phyloP scores from a whole-genome alignment of 306 rosid genomes.

The apple (Malus domestica) region ASM211411v1 NC_041793.1:24504501-24505000 shows the following conservation, averaged over 20 bases:
- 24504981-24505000: slow-evolving; percentile 43
- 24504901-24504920: not conserved
- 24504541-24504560: slow-evolving; percentile 88
- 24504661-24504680: slow-evolving; percentile 90
- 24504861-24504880: not conserved
- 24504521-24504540: slow-evolving; percentile 86
- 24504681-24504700: slow-evolving; percentile 89
- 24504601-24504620: slow-evolving; percentile 59
- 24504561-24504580: slow-evolving; percentile 44
- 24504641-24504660: slow-evolving; percentile 51
- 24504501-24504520: slow-evolving; percentile 77
- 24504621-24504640: slow-evolving; percentile 73
- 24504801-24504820: not conserved
- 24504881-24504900: not conserved
- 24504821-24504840: not conserved
- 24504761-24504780: slow-evolving; percentile 29
- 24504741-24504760: not conserved
- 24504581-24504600: slow-evolving; percentile 24
- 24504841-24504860: not conserved
- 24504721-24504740: slow-evolving; percentile 41
- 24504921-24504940: not conserved
- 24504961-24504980: slow-evolving; percentile 14
- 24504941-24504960: slow-evolving; percentile 52
- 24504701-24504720: slow-evolving; percentile 49
- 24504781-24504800: slow-evolving; percentile 12